Conservation (phyloP, 1,284 basidiomycete species). For the Moesziomyces antarcticus region DNA sequence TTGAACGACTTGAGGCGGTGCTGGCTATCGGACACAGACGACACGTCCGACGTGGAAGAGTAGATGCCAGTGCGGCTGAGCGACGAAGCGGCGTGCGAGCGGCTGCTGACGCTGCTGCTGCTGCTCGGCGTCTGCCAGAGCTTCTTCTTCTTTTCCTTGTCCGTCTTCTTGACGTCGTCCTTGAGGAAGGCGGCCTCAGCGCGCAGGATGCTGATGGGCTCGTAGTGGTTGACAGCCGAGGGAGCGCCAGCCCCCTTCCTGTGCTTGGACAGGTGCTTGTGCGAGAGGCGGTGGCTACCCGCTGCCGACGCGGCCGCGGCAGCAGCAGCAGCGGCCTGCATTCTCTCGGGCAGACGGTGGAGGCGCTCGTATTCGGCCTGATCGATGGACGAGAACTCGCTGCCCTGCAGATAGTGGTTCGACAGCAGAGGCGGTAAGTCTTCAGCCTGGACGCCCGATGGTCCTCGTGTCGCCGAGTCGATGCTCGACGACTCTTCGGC, state of each 20-base stretch:
- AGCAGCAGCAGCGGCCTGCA: slow-evolving; percentile 11
- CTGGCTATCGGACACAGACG: slow-evolving; percentile 12
- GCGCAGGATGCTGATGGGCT: slow-evolving; percentile 43
- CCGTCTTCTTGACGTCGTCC: slow-evolving; percentile 18
- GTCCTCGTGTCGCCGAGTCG: neutral
- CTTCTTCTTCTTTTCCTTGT: slow-evolving; percentile 23
- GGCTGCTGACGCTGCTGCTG: slow-evolving; percentile 17
- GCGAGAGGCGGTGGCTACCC: slow-evolving; percentile 8
- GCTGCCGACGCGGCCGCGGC: slow-evolving; percentile 7
- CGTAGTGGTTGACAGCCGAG: slow-evolving; percentile 11
- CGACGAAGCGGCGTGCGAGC: neutral
- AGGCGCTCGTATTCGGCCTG: slow-evolving; percentile 28
- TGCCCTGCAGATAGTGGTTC: slow-evolving; percentile 40
- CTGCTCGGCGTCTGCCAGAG: slow-evolving; percentile 7
- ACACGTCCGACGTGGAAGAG: slow-evolving; percentile 26
- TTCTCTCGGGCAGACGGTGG: slow-evolving; percentile 30
- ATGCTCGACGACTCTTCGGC: slow-evolving; percentile 2
- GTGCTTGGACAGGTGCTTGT: slow-evolving; percentile 30
- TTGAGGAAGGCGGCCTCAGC: slow-evolving; percentile 42
- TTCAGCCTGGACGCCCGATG: slow-evolving; percentile 16
- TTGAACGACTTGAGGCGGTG: slow-evolving; percentile 35
- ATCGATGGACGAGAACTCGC: slow-evolving; percentile 17
- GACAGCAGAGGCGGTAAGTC: slow-evolving; percentile 42
- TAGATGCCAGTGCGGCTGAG: slow-evolving; percentile 1
- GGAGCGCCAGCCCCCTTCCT: slow-evolving; percentile 17